Evolutionary conservation across 139 green algal genomes (phyloP), one percentile per base, ranked within the genome.

Genomic region (Tetraselmis striata): DNA sequence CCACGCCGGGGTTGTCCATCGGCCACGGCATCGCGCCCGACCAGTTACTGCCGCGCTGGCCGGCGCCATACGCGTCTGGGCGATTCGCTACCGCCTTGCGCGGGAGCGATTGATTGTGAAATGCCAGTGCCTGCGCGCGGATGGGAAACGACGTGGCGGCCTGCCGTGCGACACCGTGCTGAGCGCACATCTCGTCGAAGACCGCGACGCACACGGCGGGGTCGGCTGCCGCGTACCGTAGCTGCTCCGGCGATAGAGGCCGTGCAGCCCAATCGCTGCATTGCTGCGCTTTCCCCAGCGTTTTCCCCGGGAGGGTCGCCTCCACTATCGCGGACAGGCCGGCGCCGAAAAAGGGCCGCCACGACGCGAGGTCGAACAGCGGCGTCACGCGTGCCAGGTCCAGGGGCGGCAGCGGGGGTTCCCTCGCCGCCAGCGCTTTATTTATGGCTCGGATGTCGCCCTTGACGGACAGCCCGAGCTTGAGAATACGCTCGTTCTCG

Each of bases 181-280:
- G 11, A 67, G 11, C 18, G 18, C 45, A 67, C 75, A 88, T 23
- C 27, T 18, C 77, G 76, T 90, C 83, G 79, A 85, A 88, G 67
- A 90, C 31, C 29, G 67, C 78, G 23, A 85, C 79, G 58, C 89
- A 45, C 32, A 86, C 81, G 30, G 59, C 29, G 11, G 81, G 86
- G 80, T 95, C 91, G 1, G 32, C 31, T 0, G 91, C 91, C 27
- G 91, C 91, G 81, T 95, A 95, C 30, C 74, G 27, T 77, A 92
- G 30, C 86, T 95, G 91, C 59, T 79, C 28, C 0, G 11, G 1
- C 0, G 77, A 82, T 32, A 95, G 80, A 26, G 92, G 91, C 45
- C 91, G 80, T 28, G 31, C 29, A 26, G 82, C 81, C 91, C 91
- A 95, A 75, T 90, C 83, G 77, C 82, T 90, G 23, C 83, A 85